Conservation (phyloP, 2,329 filamentous ascomycete species). For the Aspergillus japonicus region DNA sequence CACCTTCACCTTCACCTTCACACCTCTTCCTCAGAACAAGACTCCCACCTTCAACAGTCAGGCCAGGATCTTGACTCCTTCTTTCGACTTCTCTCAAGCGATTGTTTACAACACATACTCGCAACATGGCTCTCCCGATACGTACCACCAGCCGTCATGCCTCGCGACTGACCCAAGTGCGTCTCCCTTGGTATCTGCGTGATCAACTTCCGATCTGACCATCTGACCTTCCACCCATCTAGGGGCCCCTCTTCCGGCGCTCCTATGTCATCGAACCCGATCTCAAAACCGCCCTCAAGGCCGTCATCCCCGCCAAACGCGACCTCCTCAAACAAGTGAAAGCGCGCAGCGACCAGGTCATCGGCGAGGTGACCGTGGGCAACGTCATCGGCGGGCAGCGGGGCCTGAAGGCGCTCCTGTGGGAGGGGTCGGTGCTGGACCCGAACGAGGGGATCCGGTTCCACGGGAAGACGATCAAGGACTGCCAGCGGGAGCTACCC, state of each 20-base stretch:
- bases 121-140: constrained; percentile 26
- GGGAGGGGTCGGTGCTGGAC: constrained; percentile 96
- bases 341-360: constrained; percentile 73
- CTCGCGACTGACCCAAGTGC: constrained; percentile 39
- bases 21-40: constrained; percentile 4
- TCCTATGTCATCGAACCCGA: constrained; percentile 70
- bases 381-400: constrained; percentile 96
- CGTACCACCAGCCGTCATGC: constrained; percentile 39
- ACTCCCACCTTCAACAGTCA: neutral
- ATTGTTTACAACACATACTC: constrained; percentile 10
- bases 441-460: constrained; percentile 97
- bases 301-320: constrained; percentile 84
- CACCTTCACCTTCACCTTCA: neutral
- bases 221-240: neutral
- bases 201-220: too few species aligned
- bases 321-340: constrained; percentile 95
- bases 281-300: constrained; percentile 81
- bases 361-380: constrained; percentile 91
- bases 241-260: constrained; percentile 20
- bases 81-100: neutral
- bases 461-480: constrained; percentile 96
- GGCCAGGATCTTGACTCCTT: neutral
- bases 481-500: constrained; percentile 89
- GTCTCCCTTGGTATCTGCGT: neutral
- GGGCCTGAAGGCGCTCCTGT: constrained; percentile 96